A percentile compares a stretch with the other conserved stretches of the same genome.
phyloP scores from a whole-genome alignment of 768 basidiomycete species.

The Tulasnella sp. region DNA sequence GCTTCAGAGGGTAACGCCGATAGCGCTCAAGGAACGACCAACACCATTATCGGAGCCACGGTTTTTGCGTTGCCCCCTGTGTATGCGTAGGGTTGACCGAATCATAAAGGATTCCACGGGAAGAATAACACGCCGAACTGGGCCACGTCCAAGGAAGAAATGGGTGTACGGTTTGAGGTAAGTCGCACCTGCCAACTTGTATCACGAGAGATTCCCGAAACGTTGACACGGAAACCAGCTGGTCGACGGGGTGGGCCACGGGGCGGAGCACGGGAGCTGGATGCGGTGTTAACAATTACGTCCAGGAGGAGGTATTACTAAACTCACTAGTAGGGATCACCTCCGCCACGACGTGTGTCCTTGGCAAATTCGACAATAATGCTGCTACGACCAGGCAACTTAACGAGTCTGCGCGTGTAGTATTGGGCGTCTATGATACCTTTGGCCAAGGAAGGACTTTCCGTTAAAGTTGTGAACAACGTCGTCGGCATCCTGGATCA shows the following conservation, averaged over 20 bases:
- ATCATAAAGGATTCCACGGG: neutral
- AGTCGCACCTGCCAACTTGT: conserved; percentile 97
- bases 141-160: neutral
- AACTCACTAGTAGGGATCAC: neutral
- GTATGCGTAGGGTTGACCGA: neutral
- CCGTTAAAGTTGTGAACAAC: conserved; percentile 79
- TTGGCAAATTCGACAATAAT: conserved; percentile 96
- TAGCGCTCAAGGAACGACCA: neutral
- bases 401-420: neutral
- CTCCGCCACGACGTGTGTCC: conserved; percentile 73
- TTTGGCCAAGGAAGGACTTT: conserved; percentile 78
- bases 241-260: conserved; percentile 33
- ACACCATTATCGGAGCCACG: no score
- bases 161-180: conserved; percentile 13
- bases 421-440: conserved; percentile 33
- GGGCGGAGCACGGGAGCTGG: neutral
- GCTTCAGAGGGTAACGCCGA: neutral
- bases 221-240: conserved; percentile 69
- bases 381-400: conserved; percentile 31
- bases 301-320: conserved; percentile 3
- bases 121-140: neutral
- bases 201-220: conserved; percentile 82
- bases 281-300: conserved; percentile 10
- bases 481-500: conserved; percentile 79
- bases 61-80: no score